phyloP scores from a whole-genome alignment of 2,329 filamentous ascomycete genomes.

The Erysiphe pulchra region DNA sequence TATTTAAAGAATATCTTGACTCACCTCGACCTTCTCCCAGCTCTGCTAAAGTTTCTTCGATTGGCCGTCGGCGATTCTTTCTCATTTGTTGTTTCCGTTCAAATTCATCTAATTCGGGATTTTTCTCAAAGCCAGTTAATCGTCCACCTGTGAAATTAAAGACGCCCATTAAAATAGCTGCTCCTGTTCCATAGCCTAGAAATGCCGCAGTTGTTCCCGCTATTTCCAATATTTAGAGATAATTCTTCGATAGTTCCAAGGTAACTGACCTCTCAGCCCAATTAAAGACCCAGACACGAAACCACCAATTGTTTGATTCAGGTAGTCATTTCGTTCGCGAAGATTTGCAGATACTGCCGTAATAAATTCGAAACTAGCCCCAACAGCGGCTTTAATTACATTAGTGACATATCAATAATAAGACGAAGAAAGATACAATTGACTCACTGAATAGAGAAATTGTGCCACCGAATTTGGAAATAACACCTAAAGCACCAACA shows the following conservation, averaged over 20 bases:
- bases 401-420: constrained; percentile 2
- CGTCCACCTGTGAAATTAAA: constrained; percentile 38
- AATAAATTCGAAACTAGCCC: constrained; percentile 40
- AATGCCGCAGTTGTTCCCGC: constrained; percentile 36
- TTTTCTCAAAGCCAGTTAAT: constrained; percentile 23
- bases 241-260: neutral
- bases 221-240: constrained; percentile 12
- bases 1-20: constrained; percentile 5
- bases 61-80: constrained; percentile 33
- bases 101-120: constrained; percentile 32
- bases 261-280: constrained; percentile 29
- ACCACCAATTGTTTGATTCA: constrained; percentile 37
- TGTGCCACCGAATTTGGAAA: constrained; percentile 52
- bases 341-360: constrained; percentile 41
- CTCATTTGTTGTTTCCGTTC: constrained; percentile 34
- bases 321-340: constrained; percentile 39
- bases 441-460: constrained; percentile 23
- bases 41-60: constrained; percentile 38
- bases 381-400: constrained; percentile 30
- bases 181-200: constrained; percentile 33
- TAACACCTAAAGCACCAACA: constrained; percentile 53
- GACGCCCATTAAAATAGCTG: constrained; percentile 27
- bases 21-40: constrained; percentile 47
- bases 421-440: neutral
- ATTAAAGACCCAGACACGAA: constrained; percentile 36